These are phyloP conservation scores for Boehmeria nivea DNA, from an alignment of 306 rosid species.

Conservation along the genomic window DNA sequence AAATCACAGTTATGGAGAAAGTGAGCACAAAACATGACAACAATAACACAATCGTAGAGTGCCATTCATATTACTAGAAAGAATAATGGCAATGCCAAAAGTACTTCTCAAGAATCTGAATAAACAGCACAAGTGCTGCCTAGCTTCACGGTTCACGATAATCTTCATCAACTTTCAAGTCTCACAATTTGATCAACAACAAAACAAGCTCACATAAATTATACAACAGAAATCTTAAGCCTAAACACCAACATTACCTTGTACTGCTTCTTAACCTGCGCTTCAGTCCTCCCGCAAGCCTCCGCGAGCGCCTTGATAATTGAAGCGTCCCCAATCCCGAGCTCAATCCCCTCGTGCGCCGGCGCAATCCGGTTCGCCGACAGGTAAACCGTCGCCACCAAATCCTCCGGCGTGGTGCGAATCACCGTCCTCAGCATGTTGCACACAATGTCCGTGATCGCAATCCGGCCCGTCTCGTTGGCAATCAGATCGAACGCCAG, in stretches of 20 bases:
- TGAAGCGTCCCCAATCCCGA: slow-evolving; percentile 87
- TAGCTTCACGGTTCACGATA: too few relatives aligned
- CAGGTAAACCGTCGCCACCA: slow-evolving; percentile 56
- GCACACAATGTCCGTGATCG: slow-evolving; percentile 72
- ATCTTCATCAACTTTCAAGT: too few relatives aligned
- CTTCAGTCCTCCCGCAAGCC: slow-evolving; percentile 69
- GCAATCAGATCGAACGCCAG: slow-evolving; percentile 61
- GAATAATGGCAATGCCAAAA: too few relatives aligned
- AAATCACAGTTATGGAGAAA: not conserved
- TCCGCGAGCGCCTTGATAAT: slow-evolving; percentile 78
- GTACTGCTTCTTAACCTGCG: slow-evolving; percentile 56
- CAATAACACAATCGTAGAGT: not conserved
- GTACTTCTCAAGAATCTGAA: too few relatives aligned
- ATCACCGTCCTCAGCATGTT: slow-evolving; percentile 80
- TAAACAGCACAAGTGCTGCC: too few relatives aligned
- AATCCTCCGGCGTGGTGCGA: slow-evolving; percentile 60
- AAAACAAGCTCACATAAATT: not conserved
- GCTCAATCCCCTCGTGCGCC: slow-evolving; percentile 64
- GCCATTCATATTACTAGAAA: not conserved
- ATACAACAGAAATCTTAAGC: not conserved
- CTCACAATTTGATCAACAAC: not conserved
- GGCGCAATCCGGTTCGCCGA: slow-evolving; percentile 68
- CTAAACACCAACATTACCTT: slow-evolving; percentile 37
- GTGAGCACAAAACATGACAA: not conserved
- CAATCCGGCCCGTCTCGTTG: slow-evolving; percentile 51